A percentile compares a stretch with the other conserved stretches of the same genome.
Evolutionary conservation across 2,329 filamentous ascomycete genomes (phyloP).

Genomic region (Cladosporium sp.): DNA sequence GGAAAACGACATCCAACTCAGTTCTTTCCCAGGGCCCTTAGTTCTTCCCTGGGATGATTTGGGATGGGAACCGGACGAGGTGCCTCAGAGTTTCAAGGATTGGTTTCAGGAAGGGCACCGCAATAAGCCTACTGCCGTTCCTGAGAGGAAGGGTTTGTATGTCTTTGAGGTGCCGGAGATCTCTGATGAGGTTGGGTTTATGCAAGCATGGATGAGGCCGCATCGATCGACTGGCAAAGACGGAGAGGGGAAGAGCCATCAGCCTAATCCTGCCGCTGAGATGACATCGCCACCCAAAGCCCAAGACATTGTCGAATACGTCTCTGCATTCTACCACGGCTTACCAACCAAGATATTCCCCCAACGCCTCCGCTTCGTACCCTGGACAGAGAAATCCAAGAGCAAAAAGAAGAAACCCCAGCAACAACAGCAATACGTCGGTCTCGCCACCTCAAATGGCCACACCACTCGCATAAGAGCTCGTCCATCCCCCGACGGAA

Average conservation of each 20-base stretch:
- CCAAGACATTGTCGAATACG: slow-evolving; percentile 38
- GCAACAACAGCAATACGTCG: slow-evolving; percentile 36
- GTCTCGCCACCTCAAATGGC: slow-evolving; percentile 34
- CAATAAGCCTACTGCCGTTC: slow-evolving; percentile 45
- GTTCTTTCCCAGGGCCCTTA: slow-evolving; percentile 53
- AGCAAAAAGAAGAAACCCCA: slow-evolving; percentile 9
- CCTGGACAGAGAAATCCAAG: slow-evolving; percentile 40
- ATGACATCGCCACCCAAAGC: slow-evolving; percentile 16
- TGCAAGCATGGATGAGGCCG: slow-evolving; percentile 42
- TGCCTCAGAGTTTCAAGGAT: slow-evolving; percentile 48
- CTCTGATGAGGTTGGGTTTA: slow-evolving; percentile 31
- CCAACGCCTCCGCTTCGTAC: slow-evolving; percentile 40
- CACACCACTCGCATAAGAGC: slow-evolving; percentile 47
- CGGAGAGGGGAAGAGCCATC: slow-evolving; percentile 3
- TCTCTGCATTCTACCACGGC: slow-evolving; percentile 51
- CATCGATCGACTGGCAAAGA: not conserved
- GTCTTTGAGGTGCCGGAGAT: slow-evolving; percentile 46
- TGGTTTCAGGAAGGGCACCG: slow-evolving; percentile 46
- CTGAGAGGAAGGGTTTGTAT: slow-evolving; percentile 52
- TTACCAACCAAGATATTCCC: slow-evolving; percentile 46
- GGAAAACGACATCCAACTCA: not conserved
- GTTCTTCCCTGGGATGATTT: slow-evolving; percentile 58
- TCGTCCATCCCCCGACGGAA: slow-evolving; percentile 44
- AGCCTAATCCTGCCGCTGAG: slow-evolving; percentile 1
- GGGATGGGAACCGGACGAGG: slow-evolving; percentile 47